phyloP scores from a whole-genome alignment of 768 basidiomycete genomes.

The Cyclocybe cylindracea region DNA sequence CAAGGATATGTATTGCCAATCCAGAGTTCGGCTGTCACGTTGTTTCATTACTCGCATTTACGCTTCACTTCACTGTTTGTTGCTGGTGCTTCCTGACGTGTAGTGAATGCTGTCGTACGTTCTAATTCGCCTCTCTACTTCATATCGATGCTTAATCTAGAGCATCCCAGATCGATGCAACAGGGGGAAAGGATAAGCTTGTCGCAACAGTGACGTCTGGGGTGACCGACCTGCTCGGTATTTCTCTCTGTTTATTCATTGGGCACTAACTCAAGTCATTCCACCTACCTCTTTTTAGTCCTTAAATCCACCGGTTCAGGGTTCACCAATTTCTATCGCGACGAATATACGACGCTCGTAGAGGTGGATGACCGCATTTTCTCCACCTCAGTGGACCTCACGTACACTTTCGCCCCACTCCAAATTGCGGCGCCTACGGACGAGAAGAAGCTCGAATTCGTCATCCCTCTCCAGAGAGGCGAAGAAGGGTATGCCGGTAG shows the following conservation, averaged over 20 bases:
- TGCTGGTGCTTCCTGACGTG: no score
- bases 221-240: slow-evolving; percentile 80
- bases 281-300: slow-evolving; percentile 42
- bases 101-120: slow-evolving; percentile 46
- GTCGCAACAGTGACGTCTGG: slow-evolving; percentile 67
- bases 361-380: slow-evolving; percentile 90
- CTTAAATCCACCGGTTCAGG: slow-evolving; percentile 89
- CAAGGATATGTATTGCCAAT: no score
- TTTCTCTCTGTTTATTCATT: slow-evolving; percentile 15
- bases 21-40: no score
- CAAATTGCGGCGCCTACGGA: slow-evolving; percentile 49
- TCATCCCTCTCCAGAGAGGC: slow-evolving; percentile 33
- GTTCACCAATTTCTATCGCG: slow-evolving; percentile 78
- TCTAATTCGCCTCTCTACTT: no score
- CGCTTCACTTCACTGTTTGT: no score
- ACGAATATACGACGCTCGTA: slow-evolving; percentile 86
- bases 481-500: slow-evolving; percentile 41
- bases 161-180: slow-evolving; percentile 57
- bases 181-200: slow-evolving; percentile 60
- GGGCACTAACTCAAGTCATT: neutral
- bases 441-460: slow-evolving; percentile 52
- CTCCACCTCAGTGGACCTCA: slow-evolving; percentile 82
- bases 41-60: no score
- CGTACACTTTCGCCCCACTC: slow-evolving; percentile 62
- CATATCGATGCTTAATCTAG: neutral